Evolutionary conservation across 306 rosid genomes (phyloP).

Genomic region (Quercus mongolica): DNA sequence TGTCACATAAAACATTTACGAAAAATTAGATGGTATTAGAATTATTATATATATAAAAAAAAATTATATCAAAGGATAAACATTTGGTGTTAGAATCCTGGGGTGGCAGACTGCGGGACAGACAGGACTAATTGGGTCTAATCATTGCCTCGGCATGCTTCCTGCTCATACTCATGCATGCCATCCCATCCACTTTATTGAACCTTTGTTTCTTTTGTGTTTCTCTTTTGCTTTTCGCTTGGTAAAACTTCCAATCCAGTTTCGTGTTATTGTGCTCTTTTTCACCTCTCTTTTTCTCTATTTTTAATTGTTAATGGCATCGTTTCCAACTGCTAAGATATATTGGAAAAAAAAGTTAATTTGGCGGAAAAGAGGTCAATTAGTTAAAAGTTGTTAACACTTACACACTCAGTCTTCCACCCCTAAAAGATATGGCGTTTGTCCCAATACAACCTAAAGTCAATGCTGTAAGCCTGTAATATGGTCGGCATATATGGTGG

Average conservation of each 20-base stretch:
- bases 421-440: not conserved
- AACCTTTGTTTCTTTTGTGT: not conserved
- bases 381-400: too few species aligned
- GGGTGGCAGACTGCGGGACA: constrained; percentile 1
- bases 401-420: too few species aligned
- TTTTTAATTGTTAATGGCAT: too few species aligned
- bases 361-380: too few species aligned
- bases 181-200: constrained; percentile 6
- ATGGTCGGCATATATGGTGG: too few species aligned
- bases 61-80: not conserved
- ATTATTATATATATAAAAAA: too few species aligned
- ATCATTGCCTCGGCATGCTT: constrained; percentile 29
- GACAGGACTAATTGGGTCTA: constrained; percentile 19
- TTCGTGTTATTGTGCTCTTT: not conserved
- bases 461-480: not conserved
- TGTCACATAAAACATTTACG: too few species aligned
- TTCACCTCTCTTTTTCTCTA: not conserved
- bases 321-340: too few species aligned
- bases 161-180: constrained; percentile 2
- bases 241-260: not conserved
- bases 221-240: constrained; percentile 1
- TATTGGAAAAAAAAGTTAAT: too few species aligned
- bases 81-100: not conserved
- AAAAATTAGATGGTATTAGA: too few species aligned
- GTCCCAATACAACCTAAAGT: not conserved